Base-by-base conservation (phyloP, 2,329 filamentous ascomycete species). In the Aureobasidium lini region DNA sequence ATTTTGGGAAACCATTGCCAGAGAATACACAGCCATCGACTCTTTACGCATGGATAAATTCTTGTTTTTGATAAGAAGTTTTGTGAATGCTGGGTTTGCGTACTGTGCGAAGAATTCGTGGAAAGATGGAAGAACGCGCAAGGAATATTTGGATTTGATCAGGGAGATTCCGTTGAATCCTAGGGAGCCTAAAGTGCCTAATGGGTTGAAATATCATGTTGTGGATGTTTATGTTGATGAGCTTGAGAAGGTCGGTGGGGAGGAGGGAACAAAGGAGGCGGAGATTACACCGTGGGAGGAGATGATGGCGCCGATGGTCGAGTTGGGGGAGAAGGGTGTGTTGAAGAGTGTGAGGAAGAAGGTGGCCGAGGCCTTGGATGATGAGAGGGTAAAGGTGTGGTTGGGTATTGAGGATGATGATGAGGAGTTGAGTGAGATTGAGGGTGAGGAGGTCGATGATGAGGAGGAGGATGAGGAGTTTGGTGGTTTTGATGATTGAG, bases 201-300 rank as follows among this genome's bases (percentile, higher is more conserved):
- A 94, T 66, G 94, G 94, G 0, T 71, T 99, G 71, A 78, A 90
- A 63, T 85, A 95, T 72, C 94, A 99, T 74, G 82, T 92, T 13
- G 73, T 95, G 63, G 94, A 99, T 76, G 82, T 97, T 57, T 97
- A 89, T 84, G 82, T 95, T 8, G 94, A 97, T 72, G 92, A 96
- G 79, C 73, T 92, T 67, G 88, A 92, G 73, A 86, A 85, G 69
- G 82, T 84, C 36, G 82, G 85, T 57, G 77, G 81, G 37, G 82
- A 85, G 57, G 77, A 82, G 37, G 68, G 23, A 3, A 23, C 23
- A 23, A 23, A 2, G 23, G 23, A 23, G 23, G 23, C 23, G 23
- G 23, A 23, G 23, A 23, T 3, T 23, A 23, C 71, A 57, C 70
- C 69, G 40, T 66, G 87, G 28, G 75, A 79, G 59, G 70, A 68